Evolutionary conservation across 345 rosid genomes (phyloP), one percentile per base, ranked within the genome.

Genomic region (Lepidium aucheri): DNA sequence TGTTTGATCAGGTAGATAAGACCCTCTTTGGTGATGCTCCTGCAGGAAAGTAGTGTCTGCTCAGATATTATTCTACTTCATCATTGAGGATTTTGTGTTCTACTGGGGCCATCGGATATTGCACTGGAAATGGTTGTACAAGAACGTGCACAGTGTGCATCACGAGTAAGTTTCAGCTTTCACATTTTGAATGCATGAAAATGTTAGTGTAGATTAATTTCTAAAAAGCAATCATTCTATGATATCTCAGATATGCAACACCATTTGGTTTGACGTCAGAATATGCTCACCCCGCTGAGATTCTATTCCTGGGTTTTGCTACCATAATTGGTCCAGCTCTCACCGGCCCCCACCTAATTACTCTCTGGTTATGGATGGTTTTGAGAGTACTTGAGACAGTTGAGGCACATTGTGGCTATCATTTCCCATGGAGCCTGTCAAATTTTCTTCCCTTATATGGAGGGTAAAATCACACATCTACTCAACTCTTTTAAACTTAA

Each of bases 201-300:
- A 15, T 57, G 49, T 15, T 6, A 40, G 40, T 4, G 33, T 65
- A 7, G 53, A 47, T 32, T 11, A 1, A 1, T 8, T 59, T 43
- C 14, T 9, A 43, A 42, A 34, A 26, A 9, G 51, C 14, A 42
- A 28, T 34, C 44, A 18, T 52, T 43, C 7, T 17, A 43, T 59
- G 63, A 16, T 43, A 36, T 22, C 70, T 30, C 88, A 94, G 99
- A 74, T 94, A 88, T 63, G 99, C 97, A 38, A 91, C 99, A 17
- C 99, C 99, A 60, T 94, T 94, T 78, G 99, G 99, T 61, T 73
- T 91, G 78, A 94, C 99, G 35, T 88, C 99, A 46, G 99, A 94
- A 76, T 94, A 94, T 83, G 99, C 99, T 74, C 99, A 94, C 67
- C 99, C 99, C 26, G 93, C 93, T 73, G 99, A 94, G 78, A 91